Evolutionary conservation across 768 basidiomycete species (phyloP).

Genomic region (Calvatia gigantea): DNA sequence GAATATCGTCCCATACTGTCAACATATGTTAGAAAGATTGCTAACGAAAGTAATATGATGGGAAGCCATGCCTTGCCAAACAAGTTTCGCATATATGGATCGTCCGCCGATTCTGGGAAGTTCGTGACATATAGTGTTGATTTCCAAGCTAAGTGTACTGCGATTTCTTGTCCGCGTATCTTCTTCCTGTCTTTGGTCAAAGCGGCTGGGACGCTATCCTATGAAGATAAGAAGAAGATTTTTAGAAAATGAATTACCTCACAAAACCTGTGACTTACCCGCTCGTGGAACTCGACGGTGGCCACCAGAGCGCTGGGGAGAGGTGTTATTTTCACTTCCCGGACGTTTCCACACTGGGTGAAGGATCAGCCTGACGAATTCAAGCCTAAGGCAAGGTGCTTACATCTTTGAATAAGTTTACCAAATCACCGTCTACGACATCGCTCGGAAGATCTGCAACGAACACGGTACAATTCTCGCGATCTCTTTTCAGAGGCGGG

Average conservation of each 20-base stretch:
- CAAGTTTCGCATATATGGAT: constrained; percentile 66
- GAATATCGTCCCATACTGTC: constrained; percentile 84
- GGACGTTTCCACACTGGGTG: constrained; percentile 76
- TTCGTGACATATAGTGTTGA: constrained; percentile 96
- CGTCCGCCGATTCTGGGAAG: constrained; percentile 85
- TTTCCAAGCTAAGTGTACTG: constrained; percentile 89
- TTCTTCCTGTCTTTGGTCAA: constrained; percentile 95
- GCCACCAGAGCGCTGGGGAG: constrained; percentile 63
- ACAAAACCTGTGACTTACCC: constrained; percentile 34
- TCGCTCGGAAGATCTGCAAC: constrained; percentile 64
- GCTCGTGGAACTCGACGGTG: constrained; percentile 81
- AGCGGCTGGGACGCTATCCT: constrained; percentile 83
- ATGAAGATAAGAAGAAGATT: constrained; percentile 4
- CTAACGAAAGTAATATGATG: not conserved
- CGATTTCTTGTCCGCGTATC: constrained; percentile 68
- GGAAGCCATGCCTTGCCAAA: constrained; percentile 67
- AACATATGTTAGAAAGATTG: not conserved
- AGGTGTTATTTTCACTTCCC: constrained; percentile 78
- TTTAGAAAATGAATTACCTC: not conserved
- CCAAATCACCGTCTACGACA: constrained; percentile 64
- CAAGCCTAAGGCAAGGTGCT: constrained; percentile 6
- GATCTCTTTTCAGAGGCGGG: constrained; percentile 75
- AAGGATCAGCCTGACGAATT: not conserved
- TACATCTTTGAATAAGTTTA: constrained; percentile 81
- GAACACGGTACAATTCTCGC: constrained; percentile 92